Conservation (phyloP, 768 basidiomycete genomes). For the Gloeopeniophorella convolvens region DNA sequence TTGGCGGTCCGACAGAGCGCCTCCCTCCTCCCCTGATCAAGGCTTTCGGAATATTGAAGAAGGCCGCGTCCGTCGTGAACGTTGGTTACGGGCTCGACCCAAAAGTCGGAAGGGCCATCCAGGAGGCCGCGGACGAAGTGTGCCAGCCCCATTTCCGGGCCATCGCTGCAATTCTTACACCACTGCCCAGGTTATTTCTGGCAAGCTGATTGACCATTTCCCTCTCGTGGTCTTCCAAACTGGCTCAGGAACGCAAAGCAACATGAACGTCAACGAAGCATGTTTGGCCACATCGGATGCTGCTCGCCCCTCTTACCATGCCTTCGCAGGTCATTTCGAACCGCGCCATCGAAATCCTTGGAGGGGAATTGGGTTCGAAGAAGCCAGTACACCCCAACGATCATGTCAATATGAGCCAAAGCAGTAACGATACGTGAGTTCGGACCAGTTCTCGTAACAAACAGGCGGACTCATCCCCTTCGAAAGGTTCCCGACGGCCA, state of each 20-base stretch:
- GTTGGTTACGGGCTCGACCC: slow-evolving; percentile 84
- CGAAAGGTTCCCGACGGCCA: slow-evolving; percentile 93
- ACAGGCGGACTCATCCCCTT: not conserved
- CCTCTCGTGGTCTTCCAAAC: slow-evolving; percentile 99
- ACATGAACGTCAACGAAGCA: slow-evolving; percentile 98
- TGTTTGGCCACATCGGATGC: slow-evolving; percentile 1
- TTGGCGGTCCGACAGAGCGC: slow-evolving; percentile 90
- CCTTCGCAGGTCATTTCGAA: slow-evolving; percentile 84
- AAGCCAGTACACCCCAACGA: slow-evolving; percentile 98
- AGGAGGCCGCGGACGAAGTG: slow-evolving; percentile 91
- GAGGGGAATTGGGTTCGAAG: slow-evolving; percentile 93
- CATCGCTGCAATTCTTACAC: not conserved
- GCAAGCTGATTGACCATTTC: slow-evolving; percentile 91
- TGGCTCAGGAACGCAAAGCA: slow-evolving; percentile 96
- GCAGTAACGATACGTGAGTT: slow-evolving; percentile 93
- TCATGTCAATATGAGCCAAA: slow-evolving; percentile 99
- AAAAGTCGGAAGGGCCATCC: slow-evolving; percentile 82
- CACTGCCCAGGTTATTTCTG: slow-evolving; percentile 77
- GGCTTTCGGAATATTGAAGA: slow-evolving; percentile 96
- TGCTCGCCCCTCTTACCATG: not conserved
- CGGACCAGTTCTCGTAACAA: not conserved
- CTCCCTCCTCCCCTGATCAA: slow-evolving; percentile 94
- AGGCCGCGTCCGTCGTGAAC: slow-evolving; percentile 91
- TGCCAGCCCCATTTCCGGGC: slow-evolving; percentile 18
- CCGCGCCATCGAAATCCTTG: slow-evolving; percentile 93